Evolutionary conservation across 1,284 basidiomycete genomes (phyloP).

Genomic region (Neotropicomus parvogracilis): DNA sequence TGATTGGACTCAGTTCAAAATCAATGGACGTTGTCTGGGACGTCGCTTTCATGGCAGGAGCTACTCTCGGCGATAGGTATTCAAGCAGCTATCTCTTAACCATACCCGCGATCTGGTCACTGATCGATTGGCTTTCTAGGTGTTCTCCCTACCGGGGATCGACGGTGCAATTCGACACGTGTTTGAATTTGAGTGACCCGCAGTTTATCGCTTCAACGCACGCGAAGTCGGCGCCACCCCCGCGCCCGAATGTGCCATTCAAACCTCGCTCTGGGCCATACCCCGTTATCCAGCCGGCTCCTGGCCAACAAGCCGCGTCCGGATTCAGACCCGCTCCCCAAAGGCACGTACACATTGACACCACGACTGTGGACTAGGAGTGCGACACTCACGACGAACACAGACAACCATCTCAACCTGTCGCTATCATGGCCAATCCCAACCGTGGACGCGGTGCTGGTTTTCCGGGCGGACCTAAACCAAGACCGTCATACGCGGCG

Average conservation of each 20-base stretch:
- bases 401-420: conserved; percentile 34
- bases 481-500: conserved; percentile 8
- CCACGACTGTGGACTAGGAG: background rate
- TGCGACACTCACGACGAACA: conserved; percentile 13
- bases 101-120: background rate
- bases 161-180: conserved; percentile 78
- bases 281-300: conserved; percentile 51
- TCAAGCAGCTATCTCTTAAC: conserved; percentile 14
- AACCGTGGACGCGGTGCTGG: conserved; percentile 48
- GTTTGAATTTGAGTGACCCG: conserved; percentile 79
- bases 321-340: conserved; percentile 54
- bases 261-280: conserved; percentile 66
- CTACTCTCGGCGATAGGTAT: conserved; percentile 81
- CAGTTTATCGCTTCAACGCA: conserved; percentile 78
- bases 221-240: conserved; percentile 45
- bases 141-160: conserved; percentile 90
- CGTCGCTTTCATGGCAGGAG: conserved; percentile 90
- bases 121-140: conserved; percentile 37
- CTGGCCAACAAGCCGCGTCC: conserved; percentile 49
- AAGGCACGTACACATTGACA: conserved; percentile 7
- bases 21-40: conserved; percentile 98
- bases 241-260: conserved; percentile 45
- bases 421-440: conserved; percentile 66
- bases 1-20: conserved; percentile 83
- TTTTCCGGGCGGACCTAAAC: conserved; percentile 5